These are phyloP conservation scores for Citrus sp. DNA, from an alignment of 345 rosid species.

Conservation along the genomic window DNA sequence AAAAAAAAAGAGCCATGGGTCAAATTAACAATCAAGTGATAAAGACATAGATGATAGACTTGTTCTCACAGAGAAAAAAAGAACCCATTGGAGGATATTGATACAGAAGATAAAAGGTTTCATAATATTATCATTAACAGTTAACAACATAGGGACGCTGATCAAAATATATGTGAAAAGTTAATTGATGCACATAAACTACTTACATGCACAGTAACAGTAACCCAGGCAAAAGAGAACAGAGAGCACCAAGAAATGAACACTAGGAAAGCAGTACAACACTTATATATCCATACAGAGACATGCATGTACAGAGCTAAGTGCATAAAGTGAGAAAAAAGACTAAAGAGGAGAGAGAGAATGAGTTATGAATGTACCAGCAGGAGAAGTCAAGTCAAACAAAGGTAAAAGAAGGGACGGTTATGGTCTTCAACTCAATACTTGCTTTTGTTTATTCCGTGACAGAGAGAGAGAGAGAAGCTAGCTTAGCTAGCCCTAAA, in stretches of 20 bases:
- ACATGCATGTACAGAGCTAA: not conserved
- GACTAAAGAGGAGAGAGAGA: not conserved
- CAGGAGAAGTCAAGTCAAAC: conserved; percentile 23
- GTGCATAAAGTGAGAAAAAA: not conserved
- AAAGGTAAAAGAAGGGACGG: conserved; percentile 26
- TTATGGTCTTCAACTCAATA: conserved; percentile 15
- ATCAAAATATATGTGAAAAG: not conserved
- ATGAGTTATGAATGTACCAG: conserved; percentile 16
- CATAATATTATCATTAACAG: not conserved
- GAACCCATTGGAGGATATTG: not conserved
- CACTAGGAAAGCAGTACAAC: not conserved
- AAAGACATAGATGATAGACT: not conserved
- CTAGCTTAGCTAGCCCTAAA: conserved; percentile 16
- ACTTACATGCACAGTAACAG: conserved; percentile 1
- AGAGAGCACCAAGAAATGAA: not conserved
- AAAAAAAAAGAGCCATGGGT: not conserved
- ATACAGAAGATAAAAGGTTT: not conserved
- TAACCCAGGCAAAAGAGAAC: not conserved
- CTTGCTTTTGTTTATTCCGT: not conserved
- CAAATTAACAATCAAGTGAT: too few relatives aligned
- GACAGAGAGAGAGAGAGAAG: conserved; percentile 3
- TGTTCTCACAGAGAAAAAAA: not conserved
- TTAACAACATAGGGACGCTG: not conserved
- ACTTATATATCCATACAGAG: not conserved
- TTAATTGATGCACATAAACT: not conserved